Percentiles rank a stretch among this genome's conserved stretches.
Evolutionary conservation across 768 basidiomycete genomes (phyloP).

Genomic region (Multifurca ochricompacta): DNA sequence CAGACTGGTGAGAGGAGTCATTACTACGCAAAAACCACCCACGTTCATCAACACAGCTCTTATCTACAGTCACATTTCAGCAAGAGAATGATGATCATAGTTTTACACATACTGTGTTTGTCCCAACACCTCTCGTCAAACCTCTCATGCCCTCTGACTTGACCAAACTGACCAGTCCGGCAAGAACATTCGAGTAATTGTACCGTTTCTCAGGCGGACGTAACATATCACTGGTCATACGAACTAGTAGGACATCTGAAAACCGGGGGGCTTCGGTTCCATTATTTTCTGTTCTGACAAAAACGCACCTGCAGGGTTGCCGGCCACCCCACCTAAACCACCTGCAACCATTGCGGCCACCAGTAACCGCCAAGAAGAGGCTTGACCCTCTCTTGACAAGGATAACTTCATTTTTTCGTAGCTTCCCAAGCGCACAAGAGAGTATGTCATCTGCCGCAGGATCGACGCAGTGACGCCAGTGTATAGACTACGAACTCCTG

Average conservation of each 20-base stretch:
- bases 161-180: constrained; percentile 58
- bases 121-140: constrained; percentile 64
- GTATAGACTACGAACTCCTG: constrained; percentile 69
- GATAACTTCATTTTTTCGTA: constrained; percentile 71
- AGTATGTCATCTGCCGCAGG: constrained; percentile 87
- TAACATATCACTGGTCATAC: constrained; percentile 84
- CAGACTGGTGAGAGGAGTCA: constrained; percentile 6
- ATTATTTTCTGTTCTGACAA: background rate
- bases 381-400: constrained; percentile 42
- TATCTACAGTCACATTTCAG: constrained; percentile 28
- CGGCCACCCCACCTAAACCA: constrained; percentile 73
- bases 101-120: constrained; percentile 54
- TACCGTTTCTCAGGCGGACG: constrained; percentile 68
- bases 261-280: background rate
- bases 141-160: constrained; percentile 64
- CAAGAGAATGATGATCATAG: constrained; percentile 9
- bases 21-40: constrained; percentile 26
- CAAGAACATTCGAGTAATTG: constrained; percentile 71
- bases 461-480: constrained; percentile 77
- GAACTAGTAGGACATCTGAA: constrained; percentile 62
- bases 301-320: constrained; percentile 67
- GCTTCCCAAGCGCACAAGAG: constrained; percentile 72
- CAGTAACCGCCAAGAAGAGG: constrained; percentile 50
- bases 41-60: constrained; percentile 74
- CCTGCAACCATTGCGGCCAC: constrained; percentile 66